Evolutionary conservation across 2,329 filamentous ascomycete species (phyloP).

Genomic region (Pseudogymnoascus sp.): DNA sequence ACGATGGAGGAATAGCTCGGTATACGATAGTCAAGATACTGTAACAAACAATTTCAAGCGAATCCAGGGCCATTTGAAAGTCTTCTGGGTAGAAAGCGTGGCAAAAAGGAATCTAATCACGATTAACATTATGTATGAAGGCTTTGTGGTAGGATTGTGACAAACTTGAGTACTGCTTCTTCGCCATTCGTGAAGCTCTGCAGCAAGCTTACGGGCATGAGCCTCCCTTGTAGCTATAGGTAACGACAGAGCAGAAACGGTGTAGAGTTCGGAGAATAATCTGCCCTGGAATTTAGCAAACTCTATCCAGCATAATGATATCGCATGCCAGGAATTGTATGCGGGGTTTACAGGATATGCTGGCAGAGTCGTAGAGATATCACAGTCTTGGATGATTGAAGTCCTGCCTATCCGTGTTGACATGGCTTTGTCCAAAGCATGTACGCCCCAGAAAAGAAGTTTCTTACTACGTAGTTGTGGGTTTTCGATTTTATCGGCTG

Average conservation of each 20-base stretch:
- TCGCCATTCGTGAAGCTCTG: background rate
- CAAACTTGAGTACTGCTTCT: background rate
- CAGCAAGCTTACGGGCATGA: background rate
- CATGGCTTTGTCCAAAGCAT: slow-evolving; percentile 17
- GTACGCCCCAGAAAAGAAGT: slow-evolving; percentile 16
- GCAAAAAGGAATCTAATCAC: background rate
- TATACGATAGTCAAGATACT: slow-evolving; percentile 17
- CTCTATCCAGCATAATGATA: slow-evolving; percentile 15
- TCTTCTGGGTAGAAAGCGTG: slow-evolving; percentile 1
- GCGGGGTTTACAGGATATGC: background rate
- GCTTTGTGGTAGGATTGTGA: background rate
- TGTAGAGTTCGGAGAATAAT: slow-evolving; percentile 14
- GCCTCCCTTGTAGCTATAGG: background rate
- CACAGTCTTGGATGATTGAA: slow-evolving; percentile 17
- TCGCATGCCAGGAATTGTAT: slow-evolving; percentile 13
- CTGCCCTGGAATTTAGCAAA: slow-evolving; percentile 14
- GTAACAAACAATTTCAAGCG: slow-evolving; percentile 14
- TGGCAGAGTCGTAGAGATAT: slow-evolving; percentile 15
- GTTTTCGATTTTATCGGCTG: slow-evolving; percentile 3
- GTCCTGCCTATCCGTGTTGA: slow-evolving; percentile 16
- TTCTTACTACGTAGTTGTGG: slow-evolving; percentile 7
- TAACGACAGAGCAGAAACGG: slow-evolving; percentile 7
- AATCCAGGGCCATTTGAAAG: slow-evolving; percentile 16
- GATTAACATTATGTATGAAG: background rate
- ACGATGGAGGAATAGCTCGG: slow-evolving; percentile 16